Base-by-base conservation (phyloP, 805 yeast genomes). In the Ogataea pini region DNA sequence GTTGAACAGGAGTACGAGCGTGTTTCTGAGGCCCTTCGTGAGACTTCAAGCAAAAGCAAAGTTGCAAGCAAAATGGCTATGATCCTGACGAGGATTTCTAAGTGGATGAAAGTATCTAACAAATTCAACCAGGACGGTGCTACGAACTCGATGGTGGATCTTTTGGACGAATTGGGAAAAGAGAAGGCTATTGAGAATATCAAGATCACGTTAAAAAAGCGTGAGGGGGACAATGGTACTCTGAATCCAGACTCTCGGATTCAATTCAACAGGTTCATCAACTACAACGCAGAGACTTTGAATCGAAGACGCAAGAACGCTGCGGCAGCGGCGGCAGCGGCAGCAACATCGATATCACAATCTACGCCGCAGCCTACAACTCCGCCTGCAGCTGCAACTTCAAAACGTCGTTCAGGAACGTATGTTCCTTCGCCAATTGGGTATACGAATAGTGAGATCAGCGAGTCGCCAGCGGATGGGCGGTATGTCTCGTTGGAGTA, bases 81-180 rank as follows among this genome's bases (percentile, higher is more conserved):
- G 40, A 68, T 69, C 7, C 54, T 69, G 41, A 58, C 68, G 7
- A 58, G 71, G 36, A 62, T 69, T n/a, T 61, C 67, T 14, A 67
- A 64, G 52, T 69, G 73, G 73, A 69, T 69, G 72, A 64, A 64
- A 32, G 68, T 68, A 16, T 67, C 72, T 13, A 62, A 59, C 44
- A 61, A 59, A 28, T 68, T 71, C 54, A 67, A 77, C 50, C 73
- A 70, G 25, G 63, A 62, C 45, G 83, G 84, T 14, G 83, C 81
- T 36, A 68, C 73, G n/a, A 75, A 76, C 50, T 82, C 84, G 12
- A 78, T 79, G 67, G 68, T 80, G 49, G 74, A 73, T 32, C 64
- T 81, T 38, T 61, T 75, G 48, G 78, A 80, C 53, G 83, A 81
- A 60, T 71, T 79, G 46, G 83, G 77, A 8, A 71, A 72, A 43